Conservation (phyloP, 2,329 filamentous ascomycete species). For the Penicillium sp. region DNA sequence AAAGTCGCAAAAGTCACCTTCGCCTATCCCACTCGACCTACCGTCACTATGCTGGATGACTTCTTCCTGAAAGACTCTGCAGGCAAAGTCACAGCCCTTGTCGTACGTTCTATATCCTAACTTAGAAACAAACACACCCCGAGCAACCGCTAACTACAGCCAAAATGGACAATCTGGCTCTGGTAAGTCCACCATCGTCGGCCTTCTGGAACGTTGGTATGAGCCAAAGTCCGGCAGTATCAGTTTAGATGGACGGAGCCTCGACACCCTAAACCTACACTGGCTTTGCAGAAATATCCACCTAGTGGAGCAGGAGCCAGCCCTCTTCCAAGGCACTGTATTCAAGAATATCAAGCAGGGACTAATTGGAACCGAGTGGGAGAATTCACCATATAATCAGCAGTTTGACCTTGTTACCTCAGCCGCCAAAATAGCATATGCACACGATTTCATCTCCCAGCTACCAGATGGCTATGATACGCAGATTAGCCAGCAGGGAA, state of each 20-base stretch:
- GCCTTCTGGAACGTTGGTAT: conserved; percentile 92
- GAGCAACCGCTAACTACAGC: too few species aligned
- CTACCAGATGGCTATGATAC: conserved; percentile 91
- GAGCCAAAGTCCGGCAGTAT: conserved; percentile 83
- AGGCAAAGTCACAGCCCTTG: conserved; percentile 89
- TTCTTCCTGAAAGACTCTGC: conserved; percentile 81
- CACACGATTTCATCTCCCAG: conserved; percentile 83
- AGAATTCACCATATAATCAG: conserved; percentile 69
- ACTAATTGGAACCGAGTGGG: conserved; percentile 79
- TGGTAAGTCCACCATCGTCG: conserved; percentile 93
- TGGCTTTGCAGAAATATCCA: conserved; percentile 94
- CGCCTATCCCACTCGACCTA: conserved; percentile 91
- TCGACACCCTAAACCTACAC: conserved; percentile 78
- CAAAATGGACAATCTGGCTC: conserved; percentile 75
- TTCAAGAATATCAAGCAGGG: conserved; percentile 89
- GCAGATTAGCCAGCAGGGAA: conserved; percentile 92
- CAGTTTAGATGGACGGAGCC: conserved; percentile 80
- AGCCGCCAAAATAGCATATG: conserved; percentile 89
- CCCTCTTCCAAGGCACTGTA: conserved; percentile 87
- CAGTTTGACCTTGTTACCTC: conserved; percentile 73
- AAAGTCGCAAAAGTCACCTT: conserved; percentile 83
- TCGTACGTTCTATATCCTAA: conserved; percentile 61
- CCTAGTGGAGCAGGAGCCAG: conserved; percentile 90
- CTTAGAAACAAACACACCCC: too few species aligned
- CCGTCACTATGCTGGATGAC: conserved; percentile 84